Evolutionary conservation across 2,329 filamentous ascomycete genomes (phyloP), one percentile per base, ranked within the genome.

Genomic region (Hyphodiscus sp.): DNA sequence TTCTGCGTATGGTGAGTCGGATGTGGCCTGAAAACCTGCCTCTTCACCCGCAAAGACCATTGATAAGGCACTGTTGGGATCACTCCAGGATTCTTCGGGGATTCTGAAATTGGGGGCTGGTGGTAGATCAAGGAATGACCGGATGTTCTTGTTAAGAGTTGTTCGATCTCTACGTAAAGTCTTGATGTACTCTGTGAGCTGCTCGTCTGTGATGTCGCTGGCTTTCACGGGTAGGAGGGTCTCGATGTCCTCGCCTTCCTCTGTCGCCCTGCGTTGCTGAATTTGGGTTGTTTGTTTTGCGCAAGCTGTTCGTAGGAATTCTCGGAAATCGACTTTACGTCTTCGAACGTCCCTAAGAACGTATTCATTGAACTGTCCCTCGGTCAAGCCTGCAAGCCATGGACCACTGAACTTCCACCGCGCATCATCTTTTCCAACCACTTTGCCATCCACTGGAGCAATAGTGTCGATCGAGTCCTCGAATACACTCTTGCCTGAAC

Each of bases 401-500:
- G 84, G 84, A 0, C 84, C 84, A 23, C 71, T 70, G 59, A 85
- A 87, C 65, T 82, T 86, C 84, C 84, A 87, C 58, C 83, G 75
- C 60, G 73, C 74, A 57, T 76, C 75, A 10, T 59, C 69, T 38
- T 67, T 62, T 42, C 71, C 63, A 26, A 61, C 13, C 19, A 29
- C 60, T 23, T 65, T 64, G 45, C 66, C 16, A 64, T 55, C 43
- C 67, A 62, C 16, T 16, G 51, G 47, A 26, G 70, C 69, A 42
- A 80, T 85, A 47, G 77, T 70, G 60, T 86, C 82, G 61, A 73
- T 69, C 30, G 75, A 71, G 57, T 80, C 75, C 59, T 85, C 82
- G 47, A 86, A 86, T 2, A 83, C 81, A 2, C 80, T 83, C 60
- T 69, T 74, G 62, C 61, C 52, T 43, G 30, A n/a, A 18, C 11